Evolutionary conservation across 768 basidiomycete species (phyloP).

Genomic region (Gloeophyllum trabeum): DNA sequence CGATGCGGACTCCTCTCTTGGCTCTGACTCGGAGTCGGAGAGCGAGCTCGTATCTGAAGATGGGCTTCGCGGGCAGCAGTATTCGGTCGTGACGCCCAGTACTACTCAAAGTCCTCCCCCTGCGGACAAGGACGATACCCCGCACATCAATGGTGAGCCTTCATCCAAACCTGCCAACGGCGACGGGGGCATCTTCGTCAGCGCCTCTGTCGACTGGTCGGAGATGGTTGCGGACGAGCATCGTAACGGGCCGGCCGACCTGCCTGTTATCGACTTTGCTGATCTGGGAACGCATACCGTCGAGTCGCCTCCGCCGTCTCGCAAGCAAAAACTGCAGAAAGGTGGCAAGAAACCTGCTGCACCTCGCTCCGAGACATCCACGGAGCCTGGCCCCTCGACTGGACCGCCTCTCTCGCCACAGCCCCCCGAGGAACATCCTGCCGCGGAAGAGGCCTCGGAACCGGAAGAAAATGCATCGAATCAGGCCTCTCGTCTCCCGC

Average conservation of each 20-base stretch:
- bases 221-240: constrained; percentile 77
- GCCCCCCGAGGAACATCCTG: constrained; percentile 16
- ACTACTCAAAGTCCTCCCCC: constrained; percentile 49
- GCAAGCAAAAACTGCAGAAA: constrained; percentile 32
- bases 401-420: constrained; percentile 5
- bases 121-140: constrained; percentile 9
- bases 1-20: constrained; percentile 46
- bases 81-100: constrained; percentile 52
- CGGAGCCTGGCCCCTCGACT: too few species aligned
- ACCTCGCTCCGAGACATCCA: too few species aligned
- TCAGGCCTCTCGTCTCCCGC: constrained; percentile 16
- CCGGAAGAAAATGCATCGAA: constrained; percentile 29
- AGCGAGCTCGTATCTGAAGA: constrained; percentile 62
- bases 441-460: constrained; percentile 13
- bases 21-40: constrained; percentile 58
- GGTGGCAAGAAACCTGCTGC: constrained; percentile 21
- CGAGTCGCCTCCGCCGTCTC: constrained; percentile 17
- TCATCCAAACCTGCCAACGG: constrained; percentile 18
- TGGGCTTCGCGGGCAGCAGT: constrained; percentile 34
- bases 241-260: constrained; percentile 47
- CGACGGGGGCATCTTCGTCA: constrained; percentile 38
- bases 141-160: constrained; percentile 4
- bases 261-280: constrained; percentile 76
- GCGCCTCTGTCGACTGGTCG: constrained; percentile 54
- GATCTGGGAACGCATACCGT: constrained; percentile 32